A percentile compares a stretch with the other conserved stretches of the same genome.
Conservation (phyloP, 768 basidiomycete species). For the Coprinellus aureogranulatus region DNA sequence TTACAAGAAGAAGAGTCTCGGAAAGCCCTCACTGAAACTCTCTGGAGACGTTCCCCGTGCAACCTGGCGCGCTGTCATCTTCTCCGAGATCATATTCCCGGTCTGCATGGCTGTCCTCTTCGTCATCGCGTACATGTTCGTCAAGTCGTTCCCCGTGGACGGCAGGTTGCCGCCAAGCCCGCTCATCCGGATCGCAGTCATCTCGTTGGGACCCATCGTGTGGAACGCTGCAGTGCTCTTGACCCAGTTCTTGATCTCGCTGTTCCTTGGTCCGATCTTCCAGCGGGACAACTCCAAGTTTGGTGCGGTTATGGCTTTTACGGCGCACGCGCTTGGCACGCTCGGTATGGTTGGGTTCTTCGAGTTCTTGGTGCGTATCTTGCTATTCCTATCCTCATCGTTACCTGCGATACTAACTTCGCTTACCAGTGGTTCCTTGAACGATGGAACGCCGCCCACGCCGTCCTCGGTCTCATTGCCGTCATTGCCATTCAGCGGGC, state of each 20-base stretch:
- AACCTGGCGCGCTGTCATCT: conserved; percentile 84
- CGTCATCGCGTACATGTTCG: conserved; percentile 87
- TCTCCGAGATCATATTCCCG: conserved; percentile 86
- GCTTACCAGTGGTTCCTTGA: conserved; percentile 84
- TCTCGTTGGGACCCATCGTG: conserved; percentile 91
- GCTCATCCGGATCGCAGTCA: conserved; percentile 88
- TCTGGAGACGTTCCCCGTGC: conserved; percentile 95
- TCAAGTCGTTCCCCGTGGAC: conserved; percentile 76
- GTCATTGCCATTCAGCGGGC: conserved; percentile 91
- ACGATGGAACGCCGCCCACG: conserved; percentile 87
- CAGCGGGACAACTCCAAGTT: conserved; percentile 83
- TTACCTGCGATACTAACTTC: conserved; percentile 14
- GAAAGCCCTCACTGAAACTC: conserved; percentile 95
- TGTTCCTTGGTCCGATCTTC: conserved; percentile 91
- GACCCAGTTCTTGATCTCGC: conserved; percentile 82
- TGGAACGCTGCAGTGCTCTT: conserved; percentile 90
- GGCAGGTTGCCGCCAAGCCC: conserved; percentile 74
- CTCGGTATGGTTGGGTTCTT: conserved; percentile 92
- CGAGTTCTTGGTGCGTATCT: conserved; percentile 82
- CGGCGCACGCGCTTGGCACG: conserved; percentile 80
- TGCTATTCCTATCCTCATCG: background rate
- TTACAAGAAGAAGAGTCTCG: conserved; percentile 98
- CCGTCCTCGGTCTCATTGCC: conserved; percentile 89
- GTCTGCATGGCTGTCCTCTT: conserved; percentile 83
- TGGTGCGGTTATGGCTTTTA: conserved; percentile 87